Evolutionary conservation across 129 eudicot genomes (phyloP).

Genomic region (Tagetes patula): DNA sequence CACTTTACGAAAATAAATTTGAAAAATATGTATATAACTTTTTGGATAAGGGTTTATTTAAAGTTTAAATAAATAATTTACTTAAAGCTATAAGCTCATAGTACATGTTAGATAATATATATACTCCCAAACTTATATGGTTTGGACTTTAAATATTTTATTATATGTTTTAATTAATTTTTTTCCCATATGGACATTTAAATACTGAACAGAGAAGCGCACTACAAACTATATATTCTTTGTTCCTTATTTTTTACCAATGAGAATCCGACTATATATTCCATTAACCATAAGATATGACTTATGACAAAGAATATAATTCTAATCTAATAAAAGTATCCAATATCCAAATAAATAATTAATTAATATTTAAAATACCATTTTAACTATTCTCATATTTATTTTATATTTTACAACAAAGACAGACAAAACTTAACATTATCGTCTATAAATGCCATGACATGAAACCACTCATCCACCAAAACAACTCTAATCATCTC

Average conservation of each 20-base stretch:
- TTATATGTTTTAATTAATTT: background rate
- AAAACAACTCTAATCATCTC: background rate
- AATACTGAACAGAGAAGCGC: constrained; percentile 12
- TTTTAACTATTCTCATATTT: background rate
- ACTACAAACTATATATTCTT: constrained; percentile 11
- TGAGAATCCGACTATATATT: constrained; percentile 27
- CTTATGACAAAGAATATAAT: background rate
- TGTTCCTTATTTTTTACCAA: background rate
- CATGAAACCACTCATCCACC: constrained; percentile 11
- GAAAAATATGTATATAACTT: background rate
- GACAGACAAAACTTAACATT: background rate
- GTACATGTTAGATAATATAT: background rate
- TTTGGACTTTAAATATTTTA: background rate
- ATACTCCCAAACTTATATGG: background rate
- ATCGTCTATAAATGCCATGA: constrained; percentile 31
- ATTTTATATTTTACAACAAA: background rate
- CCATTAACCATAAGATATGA: constrained; percentile 34
- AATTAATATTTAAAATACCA: background rate
- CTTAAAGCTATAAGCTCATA: background rate
- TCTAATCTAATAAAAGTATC: background rate
- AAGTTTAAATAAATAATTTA: background rate
- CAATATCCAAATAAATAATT: background rate
- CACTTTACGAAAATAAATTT: too few relatives aligned
- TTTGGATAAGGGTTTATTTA: background rate
- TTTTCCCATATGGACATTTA: background rate